Base-by-base conservation (phyloP, 352 stramenopile species). In the Phytophthora macrochlamydospora region DNA sequence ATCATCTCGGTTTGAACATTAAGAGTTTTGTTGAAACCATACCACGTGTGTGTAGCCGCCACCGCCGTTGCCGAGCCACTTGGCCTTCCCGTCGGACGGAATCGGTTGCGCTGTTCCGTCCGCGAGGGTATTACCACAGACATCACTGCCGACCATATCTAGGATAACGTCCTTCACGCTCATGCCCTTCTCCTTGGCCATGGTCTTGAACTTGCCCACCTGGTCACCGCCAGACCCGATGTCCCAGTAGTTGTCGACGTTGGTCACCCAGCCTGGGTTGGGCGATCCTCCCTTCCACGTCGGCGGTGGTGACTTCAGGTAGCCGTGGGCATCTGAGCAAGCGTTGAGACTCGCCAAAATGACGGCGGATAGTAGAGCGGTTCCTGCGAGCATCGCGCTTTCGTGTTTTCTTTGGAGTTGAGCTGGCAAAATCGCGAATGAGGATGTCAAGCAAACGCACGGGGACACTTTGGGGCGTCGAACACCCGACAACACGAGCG, bases 91-190 rank as follows among this genome's bases (percentile, higher is more conserved):
- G 40, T 77, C 60, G 18, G 45, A 53, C 3, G 69, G 69, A 24
- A 77, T 67, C 5, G 48, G 32, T 49, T 73, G 52, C 14, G 51
- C 6, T 24, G 38, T 40, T 24, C 45, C 69, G 38, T 73, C 48
- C n/a, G 55, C 13, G 13, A 46, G 46, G 29, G 64, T 68, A 56
- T 73, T 49, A 28, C 69, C 69, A 52, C 69, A 77, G 32, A 13
- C 37, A 55, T 18, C 8, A 63, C 18, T 24, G 18, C 18, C 18
- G 18, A 24, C 18, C 18, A 24, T 24, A 24, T 24, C 18, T 24
- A 24, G 38, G 14, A 73, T 31, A 31, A 73, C 55, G 46, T 66
- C 65, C 2, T 59, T 59, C 3, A 73, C 44, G 28, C 57, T 56
- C 46, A 62, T 37, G 51, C 42, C 56, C 24, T 56, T 53, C 54